Evolutionary conservation across 208 protist genomes (phyloP).

Genomic region (Plasmodiophora brassicae): DNA sequence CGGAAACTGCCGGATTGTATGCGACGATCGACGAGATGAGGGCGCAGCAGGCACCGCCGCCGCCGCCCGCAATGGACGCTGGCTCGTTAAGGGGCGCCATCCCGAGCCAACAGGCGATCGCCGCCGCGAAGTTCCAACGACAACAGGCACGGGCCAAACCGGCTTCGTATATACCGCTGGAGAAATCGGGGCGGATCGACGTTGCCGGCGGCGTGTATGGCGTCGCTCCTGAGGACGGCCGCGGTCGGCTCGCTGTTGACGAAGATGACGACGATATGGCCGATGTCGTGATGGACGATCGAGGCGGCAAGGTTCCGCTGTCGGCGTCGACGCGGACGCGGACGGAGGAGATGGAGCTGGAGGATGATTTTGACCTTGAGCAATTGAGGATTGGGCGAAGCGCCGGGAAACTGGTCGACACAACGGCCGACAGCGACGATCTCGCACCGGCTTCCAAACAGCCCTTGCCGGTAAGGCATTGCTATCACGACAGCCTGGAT

Average conservation of each 20-base stretch:
- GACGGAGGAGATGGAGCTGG: background rate
- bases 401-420: background rate
- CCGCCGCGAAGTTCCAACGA: background rate
- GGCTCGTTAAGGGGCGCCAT: too few relatives aligned
- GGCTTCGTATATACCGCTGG: background rate
- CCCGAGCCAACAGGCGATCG: background rate
- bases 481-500: background rate
- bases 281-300: background rate
- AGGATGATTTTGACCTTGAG: background rate
- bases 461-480: background rate
- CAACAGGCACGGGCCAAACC: background rate
- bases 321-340: background rate
- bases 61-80: too few relatives aligned
- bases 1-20: too few relatives aligned
- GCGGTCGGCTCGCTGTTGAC: background rate
- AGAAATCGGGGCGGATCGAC: background rate
- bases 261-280: slow-evolving; percentile 7
- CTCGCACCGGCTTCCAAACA: background rate
- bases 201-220: background rate
- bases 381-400: background rate
- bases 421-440: background rate
- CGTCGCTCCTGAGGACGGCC: background rate
- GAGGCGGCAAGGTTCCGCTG: too few relatives aligned
- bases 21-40: too few relatives aligned
- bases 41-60: too few relatives aligned